Evolutionary conservation across 345 rosid species (phyloP).

Genomic region (Trapa bicornis): DNA sequence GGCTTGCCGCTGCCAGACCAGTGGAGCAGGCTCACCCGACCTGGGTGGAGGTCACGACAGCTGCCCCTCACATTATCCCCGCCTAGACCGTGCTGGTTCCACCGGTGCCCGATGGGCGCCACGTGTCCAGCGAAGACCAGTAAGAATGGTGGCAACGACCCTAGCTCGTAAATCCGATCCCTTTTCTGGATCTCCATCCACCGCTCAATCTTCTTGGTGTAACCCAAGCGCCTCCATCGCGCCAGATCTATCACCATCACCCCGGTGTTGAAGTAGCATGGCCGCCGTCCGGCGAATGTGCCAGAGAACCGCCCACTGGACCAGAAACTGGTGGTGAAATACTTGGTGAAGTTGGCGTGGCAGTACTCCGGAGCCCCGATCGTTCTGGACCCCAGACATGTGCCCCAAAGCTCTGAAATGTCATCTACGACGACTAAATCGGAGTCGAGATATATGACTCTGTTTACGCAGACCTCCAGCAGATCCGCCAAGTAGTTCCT

Average conservation of each 20-base stretch:
- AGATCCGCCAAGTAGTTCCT: conserved; percentile 65
- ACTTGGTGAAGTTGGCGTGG: conserved; percentile 63
- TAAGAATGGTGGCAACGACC: conserved; percentile 62
- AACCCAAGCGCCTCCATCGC: conserved; percentile 50
- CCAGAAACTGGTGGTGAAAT: conserved; percentile 63
- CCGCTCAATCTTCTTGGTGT: conserved; percentile 53
- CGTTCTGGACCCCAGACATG: conserved; percentile 26
- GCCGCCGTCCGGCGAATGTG: conserved; percentile 36
- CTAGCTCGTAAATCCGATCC: conserved; percentile 60
- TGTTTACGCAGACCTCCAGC: conserved; percentile 57
- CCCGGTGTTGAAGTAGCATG: conserved; percentile 74
- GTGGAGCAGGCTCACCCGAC: conserved; percentile 64
- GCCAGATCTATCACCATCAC: conserved; percentile 77
- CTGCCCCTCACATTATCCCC: conserved; percentile 74
- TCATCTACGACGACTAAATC: conserved; percentile 69
- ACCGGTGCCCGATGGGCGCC: conserved; percentile 68
- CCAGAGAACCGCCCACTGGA: conserved; percentile 30
- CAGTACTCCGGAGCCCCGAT: conserved; percentile 88
- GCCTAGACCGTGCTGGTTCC: conserved; percentile 78
- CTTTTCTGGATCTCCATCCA: conserved; percentile 77
- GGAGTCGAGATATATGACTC: conserved; percentile 64
- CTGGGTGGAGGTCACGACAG: conserved; percentile 66
- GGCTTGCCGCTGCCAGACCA: conserved; percentile 89
- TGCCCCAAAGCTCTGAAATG: conserved; percentile 51
- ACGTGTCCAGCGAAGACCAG: conserved; percentile 60